Base-by-base conservation (phyloP, 1,139 yeast species). In the Hemisphaericaspora xylofermentans region DNA sequence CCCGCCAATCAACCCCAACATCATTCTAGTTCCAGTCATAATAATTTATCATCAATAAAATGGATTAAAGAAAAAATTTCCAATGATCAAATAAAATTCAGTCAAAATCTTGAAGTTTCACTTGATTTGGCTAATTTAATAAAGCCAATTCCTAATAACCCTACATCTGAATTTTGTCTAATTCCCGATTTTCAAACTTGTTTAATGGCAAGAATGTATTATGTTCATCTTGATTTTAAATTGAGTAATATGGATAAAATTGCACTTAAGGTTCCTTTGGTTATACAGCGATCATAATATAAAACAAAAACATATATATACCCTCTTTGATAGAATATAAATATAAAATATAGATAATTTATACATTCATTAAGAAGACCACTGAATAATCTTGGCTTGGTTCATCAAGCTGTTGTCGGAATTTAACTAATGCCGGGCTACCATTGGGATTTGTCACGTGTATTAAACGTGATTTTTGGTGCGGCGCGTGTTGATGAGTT, bases 181-280 rank as follows among this genome's bases (percentile, higher is more conserved):
- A 57, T 67, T 4, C 76, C 76, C 0, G 71, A 64, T 36, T 70
- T 69, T 48, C 75, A 70, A 50, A 46, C 51, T 8, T 69, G 75
- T 45, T 54, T 60, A 27, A 41, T 66, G 45, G 59, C 71, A 2
- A 50, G 76, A 34, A 34, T 68, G 8, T 69, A 70, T 44, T 66
- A 65, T 43, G 44, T 67, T 25, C 60, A 61, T 26, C 49, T 70
- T n/a, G 53, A 48, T 25, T 48, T 69, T 40, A 62, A 59, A 45
- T 57, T 61, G 36, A 57, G 61, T 13, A 61, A 58, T 41, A 60
- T 63, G 2, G 66, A 61, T 16, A 52, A 54, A 39, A 49, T 62
- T 7, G 45, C 60, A 4, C 42, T 67, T 19, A 63, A 66, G 35
- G 60, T 69, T 4, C 76, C 76, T 0, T 41, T 65, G 10, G 51